phyloP scores from a whole-genome alignment of 768 basidiomycete species.

The Leccinellum albellum region DNA sequence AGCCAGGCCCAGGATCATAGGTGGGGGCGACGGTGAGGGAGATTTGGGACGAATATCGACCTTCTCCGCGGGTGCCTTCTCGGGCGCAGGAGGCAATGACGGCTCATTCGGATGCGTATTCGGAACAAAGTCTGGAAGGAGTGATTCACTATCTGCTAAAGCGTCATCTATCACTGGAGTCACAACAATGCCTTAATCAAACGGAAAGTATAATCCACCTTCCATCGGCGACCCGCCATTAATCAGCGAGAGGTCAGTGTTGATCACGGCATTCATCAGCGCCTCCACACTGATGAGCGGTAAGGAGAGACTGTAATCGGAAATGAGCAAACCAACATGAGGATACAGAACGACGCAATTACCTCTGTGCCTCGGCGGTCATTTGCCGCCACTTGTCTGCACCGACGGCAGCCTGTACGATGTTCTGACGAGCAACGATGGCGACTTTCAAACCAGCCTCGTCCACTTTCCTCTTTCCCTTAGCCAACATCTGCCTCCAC shows the following conservation, averaged over 20 bases:
- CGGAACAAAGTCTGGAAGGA: slow-evolving; percentile 47
- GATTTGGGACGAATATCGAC: slow-evolving; percentile 5
- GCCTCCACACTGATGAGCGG: slow-evolving; percentile 43
- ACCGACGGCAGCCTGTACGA: slow-evolving; percentile 50
- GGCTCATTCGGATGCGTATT: slow-evolving; percentile 54
- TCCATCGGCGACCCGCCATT: slow-evolving; percentile 18
- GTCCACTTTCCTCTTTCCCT: slow-evolving; percentile 46
- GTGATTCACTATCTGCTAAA: slow-evolving; percentile 25
- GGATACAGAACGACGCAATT: slow-evolving; percentile 7
- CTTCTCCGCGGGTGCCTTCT: slow-evolving; percentile 16
- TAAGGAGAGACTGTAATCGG: slow-evolving; percentile 34
- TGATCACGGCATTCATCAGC: slow-evolving; percentile 49
- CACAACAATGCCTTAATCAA: background rate
- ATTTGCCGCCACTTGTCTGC: slow-evolving; percentile 52
- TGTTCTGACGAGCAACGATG: slow-evolving; percentile 48
- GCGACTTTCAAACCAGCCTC: slow-evolving; percentile 44
- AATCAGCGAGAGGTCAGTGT: slow-evolving; percentile 34
- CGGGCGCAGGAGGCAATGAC: slow-evolving; percentile 29
- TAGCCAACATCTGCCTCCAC: slow-evolving; percentile 49
- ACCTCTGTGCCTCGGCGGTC: slow-evolving; percentile 50
- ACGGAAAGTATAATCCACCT: slow-evolving; percentile 9
- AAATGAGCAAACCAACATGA: slow-evolving; percentile 6
- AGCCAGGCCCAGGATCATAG: slow-evolving; percentile 13
- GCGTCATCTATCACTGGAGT: slow-evolving; percentile 1
- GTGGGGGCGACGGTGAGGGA: slow-evolving; percentile 18